These are phyloP conservation scores for Sphaerulina musiva DNA, from an alignment of 2,329 filamentous ascomycete genomes.

Conservation along the genomic window DNA sequence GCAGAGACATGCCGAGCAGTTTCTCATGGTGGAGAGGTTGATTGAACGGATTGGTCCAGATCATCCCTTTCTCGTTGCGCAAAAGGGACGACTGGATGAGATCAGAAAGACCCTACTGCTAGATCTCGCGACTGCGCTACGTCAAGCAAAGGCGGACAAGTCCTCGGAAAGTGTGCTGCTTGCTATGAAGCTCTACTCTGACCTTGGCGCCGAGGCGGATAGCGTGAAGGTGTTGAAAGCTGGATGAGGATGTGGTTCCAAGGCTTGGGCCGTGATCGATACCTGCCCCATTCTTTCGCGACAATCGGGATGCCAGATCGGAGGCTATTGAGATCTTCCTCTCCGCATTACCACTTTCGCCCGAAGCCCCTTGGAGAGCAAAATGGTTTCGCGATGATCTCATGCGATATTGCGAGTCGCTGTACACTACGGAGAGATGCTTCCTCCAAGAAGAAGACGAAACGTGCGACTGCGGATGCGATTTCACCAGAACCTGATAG, in stretches of 20 bases:
- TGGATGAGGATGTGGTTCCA: conserved; percentile 18
- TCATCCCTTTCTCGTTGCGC: conserved; percentile 58
- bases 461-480: no score
- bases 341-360: no score
- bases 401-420: no score
- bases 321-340: no score
- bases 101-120: conserved; percentile 57
- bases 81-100: conserved; percentile 50
- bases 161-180: conserved; percentile 46
- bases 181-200: conserved; percentile 54
- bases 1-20: conserved; percentile 52
- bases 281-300: no score
- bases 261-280: not conserved
- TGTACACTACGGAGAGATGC: no score
- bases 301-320: no score
- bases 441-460: no score
- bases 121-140: conserved; percentile 58
- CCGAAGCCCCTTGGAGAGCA: no score
- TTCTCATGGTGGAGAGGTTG: conserved; percentile 49
- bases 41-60: conserved; percentile 46
- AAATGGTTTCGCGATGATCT: no score
- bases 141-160: conserved; percentile 46
- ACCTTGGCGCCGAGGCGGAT: conserved; percentile 55
- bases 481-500: no score
- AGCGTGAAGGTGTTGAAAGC: conserved; percentile 52